Evolutionary conservation across 2,329 filamentous ascomycete genomes (phyloP).

Genomic region (Diplocarpon mali): DNA sequence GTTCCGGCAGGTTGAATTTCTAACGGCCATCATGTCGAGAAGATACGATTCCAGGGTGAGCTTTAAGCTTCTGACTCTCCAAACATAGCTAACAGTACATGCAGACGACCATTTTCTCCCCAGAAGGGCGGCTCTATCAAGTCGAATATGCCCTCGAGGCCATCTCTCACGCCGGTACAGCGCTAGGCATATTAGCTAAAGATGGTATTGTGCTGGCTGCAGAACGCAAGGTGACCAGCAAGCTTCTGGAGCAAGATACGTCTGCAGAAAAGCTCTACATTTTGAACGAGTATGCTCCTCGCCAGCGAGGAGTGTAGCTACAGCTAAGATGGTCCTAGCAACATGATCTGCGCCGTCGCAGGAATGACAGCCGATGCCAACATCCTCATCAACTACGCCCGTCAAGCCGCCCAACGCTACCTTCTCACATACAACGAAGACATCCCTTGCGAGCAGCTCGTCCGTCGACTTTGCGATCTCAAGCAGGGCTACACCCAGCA

Average conservation of each 20-base stretch:
- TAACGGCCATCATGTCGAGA: conserved; percentile 61
- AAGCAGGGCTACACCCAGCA: conserved; percentile 99
- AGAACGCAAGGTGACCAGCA: conserved; percentile 98
- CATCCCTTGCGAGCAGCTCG: conserved; percentile 97
- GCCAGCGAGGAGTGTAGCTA: neutral
- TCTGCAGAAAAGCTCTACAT: conserved; percentile 99
- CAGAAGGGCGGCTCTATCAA: conserved; percentile 95
- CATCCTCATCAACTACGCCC: conserved; percentile 99
- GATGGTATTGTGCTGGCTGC: conserved; percentile 97
- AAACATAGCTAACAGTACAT: conserved; percentile 20
- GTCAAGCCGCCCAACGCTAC: conserved; percentile 92
- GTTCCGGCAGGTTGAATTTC: neutral
- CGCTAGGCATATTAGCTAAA: conserved; percentile 90
- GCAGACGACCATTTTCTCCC: conserved; percentile 98
- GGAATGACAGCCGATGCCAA: conserved; percentile 99
- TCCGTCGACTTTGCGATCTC: conserved; percentile 89
- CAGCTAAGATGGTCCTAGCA: conserved; percentile 43
- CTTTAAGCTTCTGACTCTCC: conserved; percentile 24
- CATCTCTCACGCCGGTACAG: conserved; percentile 95
- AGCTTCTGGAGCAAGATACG: conserved; percentile 97
- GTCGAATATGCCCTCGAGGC: conserved; percentile 99
- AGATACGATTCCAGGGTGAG: conserved; percentile 94
- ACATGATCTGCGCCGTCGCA: conserved; percentile 99
- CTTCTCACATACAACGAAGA: conserved; percentile 99
- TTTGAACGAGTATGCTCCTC: conserved; percentile 71